Base-by-base conservation (phyloP, 2,329 filamentous ascomycete species). In the Sclerotinia minor region DNA sequence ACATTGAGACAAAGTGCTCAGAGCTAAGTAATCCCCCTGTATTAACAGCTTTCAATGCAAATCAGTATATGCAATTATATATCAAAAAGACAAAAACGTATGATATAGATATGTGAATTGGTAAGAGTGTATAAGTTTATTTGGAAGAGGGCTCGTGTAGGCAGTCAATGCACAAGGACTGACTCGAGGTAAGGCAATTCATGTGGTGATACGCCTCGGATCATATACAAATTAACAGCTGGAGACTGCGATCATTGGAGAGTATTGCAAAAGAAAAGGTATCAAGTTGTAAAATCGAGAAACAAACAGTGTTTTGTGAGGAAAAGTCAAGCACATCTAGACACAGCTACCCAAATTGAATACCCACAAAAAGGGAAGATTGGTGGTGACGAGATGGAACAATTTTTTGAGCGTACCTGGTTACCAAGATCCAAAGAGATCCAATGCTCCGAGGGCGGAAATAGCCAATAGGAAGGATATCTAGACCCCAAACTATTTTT, bases 331-430 rank as follows among this genome's bases (percentile, higher is more conserved):
- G 29, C 17, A 24, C 24, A 49, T 61, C 26, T 49, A 24, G 26
- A 49, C 29, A 21, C 26, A 59, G 44, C 29, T 21, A 24, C 58
- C 26, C 41, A 61, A 60, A 61, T 49, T 61, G 44, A 15, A 35
- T 61, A 49, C 44, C 29, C 58, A 61, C 58, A 35, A 61, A 49
- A 49, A 17, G 58, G 58, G 29, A 49, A 49, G 26, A 26, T 13
- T 61, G 58, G 24, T 61, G 44, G 44, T 61, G 58, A 35, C 49
- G 58, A 61, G 24, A 49, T 49, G 58, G 44, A 61, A 61, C 29
- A 15, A n/a, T 60, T 47, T 49, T 49, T 32, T 45, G 24, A 58
- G 58, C 58, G 58, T 61, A 60, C 58, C 58, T 61, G 58, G 29
- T 55, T 29, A 61, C 29, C 44, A 49, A 49, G 58, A 61, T 61